Conservation (phyloP, 164 flowering plant species). For the Magnolia sinica region DNA sequence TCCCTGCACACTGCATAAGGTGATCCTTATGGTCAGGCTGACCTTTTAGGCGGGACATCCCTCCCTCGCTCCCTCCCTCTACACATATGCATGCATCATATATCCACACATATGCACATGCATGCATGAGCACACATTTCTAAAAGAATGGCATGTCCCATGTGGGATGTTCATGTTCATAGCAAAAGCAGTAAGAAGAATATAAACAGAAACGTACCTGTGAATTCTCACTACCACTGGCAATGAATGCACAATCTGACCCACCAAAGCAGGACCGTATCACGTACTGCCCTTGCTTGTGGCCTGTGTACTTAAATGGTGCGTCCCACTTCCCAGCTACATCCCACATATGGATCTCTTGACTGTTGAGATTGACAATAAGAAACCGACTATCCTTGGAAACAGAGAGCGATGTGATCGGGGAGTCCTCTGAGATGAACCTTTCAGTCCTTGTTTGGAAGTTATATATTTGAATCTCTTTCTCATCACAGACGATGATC, state of each 20-base stretch:
- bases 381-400: constrained; percentile 63
- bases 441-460: constrained; percentile 54
- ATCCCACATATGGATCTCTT: constrained; percentile 93
- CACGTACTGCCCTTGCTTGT: constrained; percentile 73
- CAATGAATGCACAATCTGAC: constrained; percentile 53
- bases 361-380: constrained; percentile 74
- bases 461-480: constrained; percentile 61
- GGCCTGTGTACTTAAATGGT: constrained; percentile 62
- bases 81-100: too few species aligned
- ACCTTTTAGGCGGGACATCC: too few species aligned
- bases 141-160: too few species aligned
- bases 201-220: constrained; percentile 42
- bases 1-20: too few species aligned
- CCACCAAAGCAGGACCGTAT: constrained; percentile 97
- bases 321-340: constrained; percentile 49
- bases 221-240: constrained; percentile 93
- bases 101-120: too few species aligned
- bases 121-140: too few species aligned
- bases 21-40: too few species aligned
- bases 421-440: constrained; percentile 58
- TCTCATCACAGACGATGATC: constrained; percentile 62
- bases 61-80: too few species aligned
- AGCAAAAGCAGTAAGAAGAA: background rate
- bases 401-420: constrained; percentile 75
- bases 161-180: too few species aligned